phyloP scores from a whole-genome alignment of 1,139 yeast genomes.

The Suhomyces kunorum region DNA sequence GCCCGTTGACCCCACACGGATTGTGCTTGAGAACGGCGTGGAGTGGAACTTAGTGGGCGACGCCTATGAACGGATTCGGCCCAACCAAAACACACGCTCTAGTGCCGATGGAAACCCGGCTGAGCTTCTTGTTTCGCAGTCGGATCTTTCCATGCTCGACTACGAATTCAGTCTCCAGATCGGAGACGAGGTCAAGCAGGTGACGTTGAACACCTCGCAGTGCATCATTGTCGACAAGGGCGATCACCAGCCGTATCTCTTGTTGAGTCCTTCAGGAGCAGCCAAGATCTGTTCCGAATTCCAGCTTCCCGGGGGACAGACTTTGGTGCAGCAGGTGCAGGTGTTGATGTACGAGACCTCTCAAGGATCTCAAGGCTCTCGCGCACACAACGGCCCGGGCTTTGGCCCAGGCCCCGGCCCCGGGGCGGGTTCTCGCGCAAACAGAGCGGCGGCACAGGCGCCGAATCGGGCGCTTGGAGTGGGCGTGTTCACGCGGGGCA shows the following conservation, averaged over 20 bases:
- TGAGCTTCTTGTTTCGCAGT: slow-evolving; percentile 26
- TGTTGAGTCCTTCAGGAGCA: slow-evolving; percentile 39
- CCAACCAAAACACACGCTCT: slow-evolving; percentile 2
- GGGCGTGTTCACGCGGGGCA: background rate
- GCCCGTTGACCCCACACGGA: slow-evolving; percentile 27
- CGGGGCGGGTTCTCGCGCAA: too few species aligned
- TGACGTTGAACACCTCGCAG: slow-evolving; percentile 39
- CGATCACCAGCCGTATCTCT: slow-evolving; percentile 38
- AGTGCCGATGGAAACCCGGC: background rate
- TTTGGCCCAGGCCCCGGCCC: too few species aligned
- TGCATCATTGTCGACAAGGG: slow-evolving; percentile 45
- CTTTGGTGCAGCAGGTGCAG: slow-evolving; percentile 13
- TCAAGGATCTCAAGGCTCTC: background rate
- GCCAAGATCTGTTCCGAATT: slow-evolving; percentile 21
- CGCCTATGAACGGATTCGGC: slow-evolving; percentile 25
- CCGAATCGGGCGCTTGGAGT: background rate
- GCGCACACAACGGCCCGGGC: background rate
- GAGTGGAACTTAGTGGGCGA: slow-evolving; percentile 33
- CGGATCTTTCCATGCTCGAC: slow-evolving; percentile 24
- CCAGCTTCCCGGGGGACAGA: slow-evolving; percentile 11
- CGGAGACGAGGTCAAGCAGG: slow-evolving; percentile 16
- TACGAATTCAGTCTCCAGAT: slow-evolving; percentile 25
- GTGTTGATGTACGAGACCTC: slow-evolving; percentile 10
- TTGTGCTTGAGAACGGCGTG: slow-evolving; percentile 25
- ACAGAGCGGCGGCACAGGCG: background rate